Percentiles rank a stretch among this genome's conserved stretches.
These are phyloP conservation scores for Amyloporia xantha DNA, from an alignment of 768 basidiomycete genomes.

Conservation along the genomic window DNA sequence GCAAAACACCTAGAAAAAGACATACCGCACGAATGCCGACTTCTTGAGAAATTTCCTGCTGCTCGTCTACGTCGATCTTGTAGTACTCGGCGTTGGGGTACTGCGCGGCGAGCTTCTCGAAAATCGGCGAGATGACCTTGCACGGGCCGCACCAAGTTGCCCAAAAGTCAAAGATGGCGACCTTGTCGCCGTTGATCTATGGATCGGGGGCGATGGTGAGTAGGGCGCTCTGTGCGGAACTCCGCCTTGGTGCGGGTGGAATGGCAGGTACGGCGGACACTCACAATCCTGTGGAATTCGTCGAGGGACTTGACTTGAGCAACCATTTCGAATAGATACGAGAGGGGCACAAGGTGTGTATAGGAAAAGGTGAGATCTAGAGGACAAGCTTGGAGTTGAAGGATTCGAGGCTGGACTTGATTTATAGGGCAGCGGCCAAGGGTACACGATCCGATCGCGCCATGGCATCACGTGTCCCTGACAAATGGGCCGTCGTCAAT, in stretches of 20 bases:
- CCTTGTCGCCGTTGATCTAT: conserved; percentile 41
- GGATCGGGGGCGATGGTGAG: not conserved
- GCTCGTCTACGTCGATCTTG: conserved; percentile 69
- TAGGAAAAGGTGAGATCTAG: not conserved
- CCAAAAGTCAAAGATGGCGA: conserved; percentile 65
- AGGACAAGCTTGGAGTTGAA: not conserved
- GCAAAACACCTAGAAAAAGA: conserved; percentile 19
- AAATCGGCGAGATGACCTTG: conserved; percentile 56
- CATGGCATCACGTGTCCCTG: conserved; percentile 5
- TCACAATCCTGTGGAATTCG: conserved; percentile 32
- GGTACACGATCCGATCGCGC: conserved; percentile 2
- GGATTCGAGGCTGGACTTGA: not conserved
- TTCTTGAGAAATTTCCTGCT: conserved; percentile 46
- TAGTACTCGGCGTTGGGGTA: conserved; percentile 46
- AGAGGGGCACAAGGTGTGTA: not conserved
- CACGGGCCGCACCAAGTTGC: conserved; percentile 76
- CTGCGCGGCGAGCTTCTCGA: conserved; percentile 45
- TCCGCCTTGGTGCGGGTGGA: not conserved
- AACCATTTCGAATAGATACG: conserved; percentile 12
- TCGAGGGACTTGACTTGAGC: conserved; percentile 12
- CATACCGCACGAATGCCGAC: conserved; percentile 57
- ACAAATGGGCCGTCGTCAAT: not conserved
- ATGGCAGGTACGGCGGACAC: conserved; percentile 15
- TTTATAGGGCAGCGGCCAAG: not conserved
- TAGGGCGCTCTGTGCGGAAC: not conserved